phyloP scores from a whole-genome alignment of 345 rosid genomes.

The Erucastrum elatum region DNA sequence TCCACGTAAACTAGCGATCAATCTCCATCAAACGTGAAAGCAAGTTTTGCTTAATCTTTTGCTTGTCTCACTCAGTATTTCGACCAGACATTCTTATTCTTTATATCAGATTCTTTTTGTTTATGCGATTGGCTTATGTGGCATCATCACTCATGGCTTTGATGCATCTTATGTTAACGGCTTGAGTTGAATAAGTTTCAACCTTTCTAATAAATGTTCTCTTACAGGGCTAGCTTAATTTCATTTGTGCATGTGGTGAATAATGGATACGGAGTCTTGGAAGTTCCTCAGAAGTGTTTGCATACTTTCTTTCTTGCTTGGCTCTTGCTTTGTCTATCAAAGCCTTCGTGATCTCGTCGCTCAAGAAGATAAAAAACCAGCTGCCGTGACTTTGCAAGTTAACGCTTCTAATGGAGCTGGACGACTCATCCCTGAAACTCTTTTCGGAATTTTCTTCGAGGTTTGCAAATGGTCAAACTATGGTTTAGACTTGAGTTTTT shows the following conservation, averaged over 20 bases:
- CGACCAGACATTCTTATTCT: too few relatives aligned
- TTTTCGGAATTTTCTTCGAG: conserved; percentile 95
- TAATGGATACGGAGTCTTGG: conserved; percentile 37
- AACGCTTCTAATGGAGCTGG: conserved; percentile 57
- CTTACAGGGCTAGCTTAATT: conserved; percentile 29
- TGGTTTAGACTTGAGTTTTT: too few relatives aligned
- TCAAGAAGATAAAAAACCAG: conserved; percentile 47
- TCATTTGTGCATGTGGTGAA: conserved; percentile 43
- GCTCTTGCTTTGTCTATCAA: conserved; percentile 44
- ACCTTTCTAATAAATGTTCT: conserved; percentile 22
- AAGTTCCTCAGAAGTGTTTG: conserved; percentile 41
- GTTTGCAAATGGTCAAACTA: too few relatives aligned
- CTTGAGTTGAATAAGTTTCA: conserved; percentile 15
- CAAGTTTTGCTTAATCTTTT: too few relatives aligned
- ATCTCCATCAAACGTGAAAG: too few relatives aligned
- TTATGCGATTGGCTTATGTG: too few relatives aligned
- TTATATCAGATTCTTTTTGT: too few relatives aligned
- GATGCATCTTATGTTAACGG: not conserved
- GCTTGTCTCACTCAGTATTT: too few relatives aligned
- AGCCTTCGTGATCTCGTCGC: conserved; percentile 49
- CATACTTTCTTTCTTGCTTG: conserved; percentile 47
- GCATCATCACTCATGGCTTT: too few relatives aligned
- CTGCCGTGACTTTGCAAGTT: conserved; percentile 44
- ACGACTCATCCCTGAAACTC: conserved; percentile 65
- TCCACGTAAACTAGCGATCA: too few relatives aligned